Evolutionary conservation across 2,329 filamentous ascomycete genomes (phyloP), one percentile per base, ranked within the genome.

Genomic region (Rosellinia necatrix): DNA sequence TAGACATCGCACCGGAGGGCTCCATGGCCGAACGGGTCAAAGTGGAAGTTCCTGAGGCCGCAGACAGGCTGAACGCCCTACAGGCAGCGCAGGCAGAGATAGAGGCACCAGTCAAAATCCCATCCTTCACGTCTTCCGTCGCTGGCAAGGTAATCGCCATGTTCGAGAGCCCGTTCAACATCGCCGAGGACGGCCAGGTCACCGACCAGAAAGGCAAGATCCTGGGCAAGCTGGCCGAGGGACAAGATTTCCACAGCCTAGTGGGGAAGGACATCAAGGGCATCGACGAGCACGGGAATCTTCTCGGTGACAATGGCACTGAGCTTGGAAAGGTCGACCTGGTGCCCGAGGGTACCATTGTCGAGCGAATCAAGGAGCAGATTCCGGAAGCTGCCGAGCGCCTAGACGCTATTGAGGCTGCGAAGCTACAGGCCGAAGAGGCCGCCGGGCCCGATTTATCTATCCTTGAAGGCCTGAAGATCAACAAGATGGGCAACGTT

Each of bases 241-340:
- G 65, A 6, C 66, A 70, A 40, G 69, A 70, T n/a, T 61, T 55
- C 21, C 58, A 68, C 17, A 51, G 65, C 30, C 46, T 72, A 1
- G 25, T 79, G 13, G 82, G 86, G 59, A 87, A 86, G 61, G 84
- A 86, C 17, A 81, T 86, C 62, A 88, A 88, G 75, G 87, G 86
- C 70, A 76, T 86, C 63, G 86, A 88, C 62, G 81, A 79, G 60
- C 76, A 85, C 69, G 85, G 85, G n/a, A 84, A 87, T 65, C 82
- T 88, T 49, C 80, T 87, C 67, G 85, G 87, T 69, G 84, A 80
- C 69, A 81, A 85, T 38, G 85, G 85, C 21, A 84, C 86, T 24
- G 77, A 88, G 61, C 81, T 88, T 58, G 85, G 85, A 19, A 81
- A 81, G 60, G 84, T 85, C 62, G 75, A 82, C 62, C 71, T 79